A percentile compares a stretch with the other conserved stretches of the same genome.
These are phyloP conservation scores for Azolla pinnata DNA, from an alignment of 75 land plant species.

Conservation along the genomic window DNA sequence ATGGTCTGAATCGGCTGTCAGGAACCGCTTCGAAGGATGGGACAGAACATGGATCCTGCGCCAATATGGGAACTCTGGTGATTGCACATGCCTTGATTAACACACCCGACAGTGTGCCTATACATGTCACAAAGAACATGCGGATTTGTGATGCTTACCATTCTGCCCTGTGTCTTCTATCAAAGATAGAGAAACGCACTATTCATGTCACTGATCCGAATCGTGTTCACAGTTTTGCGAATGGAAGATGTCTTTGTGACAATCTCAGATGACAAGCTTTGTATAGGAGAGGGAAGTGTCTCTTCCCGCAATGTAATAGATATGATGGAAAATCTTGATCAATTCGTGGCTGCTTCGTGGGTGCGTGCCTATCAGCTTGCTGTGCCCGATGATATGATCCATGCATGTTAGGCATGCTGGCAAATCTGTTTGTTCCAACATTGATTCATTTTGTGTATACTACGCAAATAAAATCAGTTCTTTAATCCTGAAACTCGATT, in stretches of 20 bases:
- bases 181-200: slow-evolving; percentile 11
- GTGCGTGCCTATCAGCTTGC: no score
- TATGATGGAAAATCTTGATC: no score
- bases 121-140: slow-evolving; percentile 20
- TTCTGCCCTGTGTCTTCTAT: slow-evolving; percentile 15
- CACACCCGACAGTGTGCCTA: slow-evolving; percentile 18
- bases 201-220: slow-evolving; percentile 24
- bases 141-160: slow-evolving; percentile 27
- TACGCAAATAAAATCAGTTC: no score
- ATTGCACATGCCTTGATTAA: slow-evolving; percentile 24
- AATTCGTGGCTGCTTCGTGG: no score
- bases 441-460: no score
- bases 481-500: no score
- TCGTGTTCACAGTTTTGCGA: slow-evolving; percentile 21
- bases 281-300: no score
- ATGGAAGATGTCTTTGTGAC: slow-evolving; percentile 28
- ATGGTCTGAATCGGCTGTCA: not conserved
- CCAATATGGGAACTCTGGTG: slow-evolving; percentile 32
- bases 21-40: not conserved
- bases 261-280: no score
- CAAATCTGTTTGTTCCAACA: no score
- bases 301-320: no score
- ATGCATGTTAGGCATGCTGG: no score
- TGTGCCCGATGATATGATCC: no score
- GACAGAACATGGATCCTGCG: not conserved